phyloP scores from a whole-genome alignment of 1,139 yeast genomes.

The Pichiaceae sp. region DNA sequence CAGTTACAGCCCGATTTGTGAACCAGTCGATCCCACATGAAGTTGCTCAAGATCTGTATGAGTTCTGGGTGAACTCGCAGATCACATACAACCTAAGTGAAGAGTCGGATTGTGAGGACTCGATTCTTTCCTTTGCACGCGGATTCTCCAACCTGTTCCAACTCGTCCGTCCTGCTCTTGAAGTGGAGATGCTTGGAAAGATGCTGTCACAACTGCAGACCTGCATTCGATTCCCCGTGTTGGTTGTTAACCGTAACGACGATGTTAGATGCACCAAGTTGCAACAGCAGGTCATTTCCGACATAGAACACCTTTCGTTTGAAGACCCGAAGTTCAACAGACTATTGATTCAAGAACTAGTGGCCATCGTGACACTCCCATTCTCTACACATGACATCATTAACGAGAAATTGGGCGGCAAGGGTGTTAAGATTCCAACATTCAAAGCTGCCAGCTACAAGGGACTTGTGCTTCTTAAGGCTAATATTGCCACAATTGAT shows the following conservation, averaged over 20 bases:
- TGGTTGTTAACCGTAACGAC: conserved; percentile 42
- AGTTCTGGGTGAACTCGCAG: conserved; percentile 56
- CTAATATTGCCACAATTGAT: conserved; percentile 26
- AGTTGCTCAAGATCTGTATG: conserved; percentile 38
- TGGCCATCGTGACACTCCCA: conserved; percentile 46
- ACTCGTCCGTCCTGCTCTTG: conserved; percentile 16
- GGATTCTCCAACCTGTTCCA: conserved; percentile 37
- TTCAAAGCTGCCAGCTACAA: conserved; percentile 55
- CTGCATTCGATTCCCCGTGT: conserved; percentile 60
- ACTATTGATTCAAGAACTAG: conserved; percentile 42
- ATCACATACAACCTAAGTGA: conserved; percentile 49
- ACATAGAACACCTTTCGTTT: conserved; percentile 30
- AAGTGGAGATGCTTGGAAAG: conserved; percentile 29
- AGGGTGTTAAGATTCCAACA: conserved; percentile 38
- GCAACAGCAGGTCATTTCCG: conserved; percentile 43
- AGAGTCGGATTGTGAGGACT: conserved; percentile 44
- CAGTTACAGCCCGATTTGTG: conserved; percentile 8
- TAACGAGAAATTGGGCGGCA: conserved; percentile 23
- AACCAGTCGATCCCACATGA: conserved; percentile 22
- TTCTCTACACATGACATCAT: conserved; percentile 52
- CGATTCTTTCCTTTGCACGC: conserved; percentile 41
- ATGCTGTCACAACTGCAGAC: conserved; percentile 44
- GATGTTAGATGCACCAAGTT: conserved; percentile 41
- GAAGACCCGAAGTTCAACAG: conserved; percentile 32
- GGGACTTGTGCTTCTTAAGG: conserved; percentile 36